Base-by-base conservation (phyloP, 2,329 filamentous ascomycete species). In the Furcasterigmium sp. region DNA sequence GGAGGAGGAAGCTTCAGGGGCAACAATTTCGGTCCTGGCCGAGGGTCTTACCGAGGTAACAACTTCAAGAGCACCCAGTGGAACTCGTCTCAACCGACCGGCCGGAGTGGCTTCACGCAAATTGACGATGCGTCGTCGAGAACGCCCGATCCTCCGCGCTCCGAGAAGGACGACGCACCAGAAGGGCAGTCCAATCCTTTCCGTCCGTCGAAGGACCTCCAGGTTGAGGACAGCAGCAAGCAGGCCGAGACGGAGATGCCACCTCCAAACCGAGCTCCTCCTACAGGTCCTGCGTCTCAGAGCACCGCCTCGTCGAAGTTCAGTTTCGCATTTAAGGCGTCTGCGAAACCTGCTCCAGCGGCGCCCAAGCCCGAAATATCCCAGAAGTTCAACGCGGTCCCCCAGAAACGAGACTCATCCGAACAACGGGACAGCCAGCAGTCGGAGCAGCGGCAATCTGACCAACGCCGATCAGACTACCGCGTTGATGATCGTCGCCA, bases 291-390 rank as follows among this genome's bases (percentile, higher is more conserved):
- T n/a, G 70, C 76, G n/a, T 59, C 66, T 11, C 68, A 73, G 26
- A 65, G 68, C 4, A 61, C 62, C 14, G 62, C 66, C 2, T 67
- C 69, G 42, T 80, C 81, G 36, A 93, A 91, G 64, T 94, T 96
- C 57, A 94, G 89, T 60, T 97, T 97, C 61, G 89, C 90, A 2
- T 89, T 97, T 63, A 96, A 96, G 60, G 78, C 83, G 9, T 78
- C 85, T 34, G 75, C 73, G 10, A 84, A 84, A 52, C 67, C 73
- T 8, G 64, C 73, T 3, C 67, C 77, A 13, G 66, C 80, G 8
- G 69, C 72, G 11, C 79, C 80, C 3, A 82, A 84, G 50, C 78
- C 75, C 3, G 80, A 84, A 51, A 84, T 84, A 42, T 82, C 80
- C 0, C 77, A 80, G 51, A 84, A 83, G 53, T 75, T 84, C 44